phyloP scores from a whole-genome alignment of 1,284 basidiomycete species.

The Pseudozyma sp. region DNA sequence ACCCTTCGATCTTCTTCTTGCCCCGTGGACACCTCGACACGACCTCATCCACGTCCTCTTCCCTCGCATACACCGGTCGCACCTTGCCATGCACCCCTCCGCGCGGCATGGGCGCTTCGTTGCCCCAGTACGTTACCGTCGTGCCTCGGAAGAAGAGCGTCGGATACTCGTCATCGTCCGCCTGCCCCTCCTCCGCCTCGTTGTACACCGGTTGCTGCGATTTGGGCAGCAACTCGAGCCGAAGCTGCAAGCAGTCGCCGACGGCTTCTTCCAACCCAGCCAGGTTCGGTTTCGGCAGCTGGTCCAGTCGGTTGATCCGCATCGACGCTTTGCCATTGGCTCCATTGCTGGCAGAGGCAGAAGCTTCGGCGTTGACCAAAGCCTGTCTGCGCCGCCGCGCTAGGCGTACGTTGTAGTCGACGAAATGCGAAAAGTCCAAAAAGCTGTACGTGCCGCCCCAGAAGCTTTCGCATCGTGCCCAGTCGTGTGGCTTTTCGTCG shows the following conservation, averaged over 20 bases:
- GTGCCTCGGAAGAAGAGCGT: constrained; percentile 51
- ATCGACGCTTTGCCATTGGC: constrained; percentile 6
- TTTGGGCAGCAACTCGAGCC: constrained; percentile 49
- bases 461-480: constrained; percentile 55
- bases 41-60: constrained; percentile 31
- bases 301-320: background rate
- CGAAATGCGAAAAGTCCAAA: constrained; percentile 49
- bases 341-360: background rate
- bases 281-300: constrained; percentile 26
- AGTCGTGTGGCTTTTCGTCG: constrained; percentile 55
- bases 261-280: constrained; percentile 49
- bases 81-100: constrained; percentile 46
- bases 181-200: constrained; percentile 28
- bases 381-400: constrained; percentile 27
- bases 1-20: constrained; percentile 33
- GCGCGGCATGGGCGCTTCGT: constrained; percentile 41
- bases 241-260: constrained; percentile 53
- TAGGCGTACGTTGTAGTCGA: constrained; percentile 42
- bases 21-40: constrained; percentile 19
- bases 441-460: constrained; percentile 52
- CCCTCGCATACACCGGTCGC: constrained; percentile 41
- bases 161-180: constrained; percentile 38
- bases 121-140: constrained; percentile 50
- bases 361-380: background rate
- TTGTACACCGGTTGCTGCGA: constrained; percentile 32